phyloP scores from a whole-genome alignment of 2,329 filamentous ascomycete species.

The Fusarium decemcellulare region DNA sequence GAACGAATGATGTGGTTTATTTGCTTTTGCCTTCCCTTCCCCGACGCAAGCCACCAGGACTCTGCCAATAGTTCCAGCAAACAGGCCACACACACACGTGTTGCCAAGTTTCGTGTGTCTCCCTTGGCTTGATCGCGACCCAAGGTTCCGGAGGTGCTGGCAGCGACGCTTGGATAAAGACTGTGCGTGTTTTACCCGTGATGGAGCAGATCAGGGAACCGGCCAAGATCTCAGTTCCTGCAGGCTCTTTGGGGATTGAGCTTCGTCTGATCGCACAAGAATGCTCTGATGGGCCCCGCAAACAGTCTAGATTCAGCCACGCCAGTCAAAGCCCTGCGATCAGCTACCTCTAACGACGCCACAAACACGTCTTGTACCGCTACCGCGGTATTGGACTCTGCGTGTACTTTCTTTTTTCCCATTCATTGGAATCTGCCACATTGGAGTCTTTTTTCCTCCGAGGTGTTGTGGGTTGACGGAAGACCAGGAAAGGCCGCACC shows the following conservation, averaged over 20 bases:
- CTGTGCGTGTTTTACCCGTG: not conserved
- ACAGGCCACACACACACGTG: not conserved
- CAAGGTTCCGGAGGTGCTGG: slow-evolving; percentile 3
- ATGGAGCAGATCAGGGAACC: not conserved
- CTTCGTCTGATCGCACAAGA: not conserved
- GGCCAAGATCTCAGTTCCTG: slow-evolving; percentile 6
- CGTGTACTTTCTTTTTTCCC: not conserved
- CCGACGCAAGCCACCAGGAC: not conserved
- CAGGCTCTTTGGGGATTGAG: not conserved
- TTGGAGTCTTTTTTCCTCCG: not conserved
- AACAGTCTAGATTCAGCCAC: slow-evolving; percentile 38
- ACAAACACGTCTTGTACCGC: slow-evolving; percentile 1
- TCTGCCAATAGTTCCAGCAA: not conserved
- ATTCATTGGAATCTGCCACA: not conserved
- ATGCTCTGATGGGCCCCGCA: slow-evolving; percentile 27
- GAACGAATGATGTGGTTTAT: too few species aligned
- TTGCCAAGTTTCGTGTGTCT: not conserved
- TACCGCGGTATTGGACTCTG: not conserved
- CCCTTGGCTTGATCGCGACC: not conserved
- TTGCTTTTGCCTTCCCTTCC: too few species aligned
- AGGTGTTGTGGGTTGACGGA: not conserved
- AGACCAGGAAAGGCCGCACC: not conserved
- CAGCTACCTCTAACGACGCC: slow-evolving; percentile 9
- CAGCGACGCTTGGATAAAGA: not conserved
- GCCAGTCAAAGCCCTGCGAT: slow-evolving; percentile 1